These are phyloP conservation scores for Alternaria consortialis DNA, from an alignment of 2,329 filamentous ascomycete genomes.

Conservation along the genomic window DNA sequence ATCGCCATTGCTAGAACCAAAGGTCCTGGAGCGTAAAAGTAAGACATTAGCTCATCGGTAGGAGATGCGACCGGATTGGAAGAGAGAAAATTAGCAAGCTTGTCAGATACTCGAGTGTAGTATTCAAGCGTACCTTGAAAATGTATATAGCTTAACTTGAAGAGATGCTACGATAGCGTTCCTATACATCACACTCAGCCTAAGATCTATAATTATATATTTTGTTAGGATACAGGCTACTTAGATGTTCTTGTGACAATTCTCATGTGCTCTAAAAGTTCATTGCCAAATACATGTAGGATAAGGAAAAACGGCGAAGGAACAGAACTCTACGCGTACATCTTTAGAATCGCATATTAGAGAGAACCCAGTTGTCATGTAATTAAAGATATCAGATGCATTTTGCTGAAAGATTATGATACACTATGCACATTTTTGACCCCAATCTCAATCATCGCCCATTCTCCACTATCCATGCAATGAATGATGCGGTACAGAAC, in stretches of 20 bases:
- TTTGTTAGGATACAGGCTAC: too few relatives aligned
- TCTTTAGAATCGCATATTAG: too few relatives aligned
- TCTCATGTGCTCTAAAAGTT: too few relatives aligned
- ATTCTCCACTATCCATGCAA: slow-evolving; percentile 12
- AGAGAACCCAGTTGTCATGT: background rate
- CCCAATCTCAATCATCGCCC: slow-evolving; percentile 4
- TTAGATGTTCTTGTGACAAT: too few relatives aligned
- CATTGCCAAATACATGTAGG: too few relatives aligned
- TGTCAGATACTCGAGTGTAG: background rate
- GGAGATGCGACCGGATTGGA: background rate
- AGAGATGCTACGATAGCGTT: too few relatives aligned
- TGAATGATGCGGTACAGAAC: slow-evolving; percentile 14
- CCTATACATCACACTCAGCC: too few relatives aligned
- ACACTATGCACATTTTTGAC: slow-evolving; percentile 32
- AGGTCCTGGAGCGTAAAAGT: slow-evolving; percentile 22
- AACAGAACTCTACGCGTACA: too few relatives aligned
- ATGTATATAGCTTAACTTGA: too few relatives aligned
- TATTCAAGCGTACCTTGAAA: background rate
- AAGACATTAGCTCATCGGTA: slow-evolving; percentile 4
- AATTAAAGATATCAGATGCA: background rate
- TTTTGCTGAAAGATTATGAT: slow-evolving; percentile 24
- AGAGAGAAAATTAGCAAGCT: background rate
- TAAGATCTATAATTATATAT: too few relatives aligned
- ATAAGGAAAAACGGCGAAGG: too few relatives aligned
- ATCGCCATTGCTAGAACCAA: slow-evolving; percentile 28